Base-by-base conservation (phyloP, 2,329 filamentous ascomycete species). In the Lasiodiplodia sp. region DNA sequence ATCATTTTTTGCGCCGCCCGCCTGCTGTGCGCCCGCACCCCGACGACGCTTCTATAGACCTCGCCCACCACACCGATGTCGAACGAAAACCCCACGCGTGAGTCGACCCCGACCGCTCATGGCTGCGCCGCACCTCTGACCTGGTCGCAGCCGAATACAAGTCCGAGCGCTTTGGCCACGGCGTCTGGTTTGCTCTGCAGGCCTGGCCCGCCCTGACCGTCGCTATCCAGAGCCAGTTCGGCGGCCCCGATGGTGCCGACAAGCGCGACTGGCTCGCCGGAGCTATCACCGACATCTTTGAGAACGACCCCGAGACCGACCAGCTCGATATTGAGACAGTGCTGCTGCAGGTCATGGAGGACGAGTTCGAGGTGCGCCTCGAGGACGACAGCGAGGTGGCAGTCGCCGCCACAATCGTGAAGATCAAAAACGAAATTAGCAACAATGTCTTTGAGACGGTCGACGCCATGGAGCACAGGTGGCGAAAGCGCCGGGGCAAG, bases 201-300 rank as follows among this genome's bases (percentile, higher is more conserved):
- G 88, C 92, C 76, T 99, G 96, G 96, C 90, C 92, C 8, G 91
- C 93, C 38, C 90, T 99, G 66, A 91, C 91, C 60, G 89, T 97
- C 77, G 93, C 96, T 57, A 92, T 97, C 55, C 88, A 92, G 78
- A 93, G 93, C 79, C 86, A 89, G 81, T 97, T 94, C 91, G 96
- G 95, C 75, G 96, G 95, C 2, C 89, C 92, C 51, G 89, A 93
- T 76, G 91, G 89, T 25, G 80, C 86, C 70, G 93, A 96, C 81
- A 98, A 98, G 84, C 92, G 95, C 75, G 95, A 97, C 85, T 98
- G 94, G 95, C 92, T 99, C 75, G 95, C 92, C 64, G 94, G 94
- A 71, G 92, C 92, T 53, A 86, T 98, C 66, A 91, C 90, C 69
- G 93, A 97, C 31, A 88, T 97, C 71, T 91, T 97, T 73, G 84